Evolutionary conservation across 1,284 basidiomycete genomes (phyloP).

Genomic region (Puccinia triticina): DNA sequence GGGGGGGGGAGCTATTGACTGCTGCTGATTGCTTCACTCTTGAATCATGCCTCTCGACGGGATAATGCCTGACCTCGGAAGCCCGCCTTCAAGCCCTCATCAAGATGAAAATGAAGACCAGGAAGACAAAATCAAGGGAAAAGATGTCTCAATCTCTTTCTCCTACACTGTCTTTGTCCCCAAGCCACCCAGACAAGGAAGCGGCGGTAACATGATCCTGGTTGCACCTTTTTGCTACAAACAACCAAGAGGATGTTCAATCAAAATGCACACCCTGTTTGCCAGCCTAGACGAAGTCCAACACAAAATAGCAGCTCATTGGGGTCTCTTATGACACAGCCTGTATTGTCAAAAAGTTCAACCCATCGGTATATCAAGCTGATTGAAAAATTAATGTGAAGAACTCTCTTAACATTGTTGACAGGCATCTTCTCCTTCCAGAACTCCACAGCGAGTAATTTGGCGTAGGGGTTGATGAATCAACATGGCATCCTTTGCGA

Average conservation of each 20-base stretch:
- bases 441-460: neutral
- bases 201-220: neutral
- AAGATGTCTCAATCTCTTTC: too few species aligned
- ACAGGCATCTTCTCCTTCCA: neutral
- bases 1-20: too few species aligned
- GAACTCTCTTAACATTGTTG: neutral
- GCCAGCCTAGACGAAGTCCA: neutral
- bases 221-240: neutral
- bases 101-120: too few species aligned
- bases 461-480: too few species aligned
- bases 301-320: neutral
- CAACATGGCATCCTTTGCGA: neutral
- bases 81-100: too few species aligned
- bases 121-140: too few species aligned
- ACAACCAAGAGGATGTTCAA: neutral
- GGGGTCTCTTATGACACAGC: neutral
- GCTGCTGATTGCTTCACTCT: too few species aligned
- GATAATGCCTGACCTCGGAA: too few species aligned
- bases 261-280: neutral
- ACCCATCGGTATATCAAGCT: neutral
- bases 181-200: neutral
- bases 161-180: neutral
- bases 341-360: neutral
- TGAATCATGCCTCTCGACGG: neutral
- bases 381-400: neutral